Evolutionary conservation across 495 filamentous ascomycete genomes (phyloP).

Genomic region (Entonaema liquescens): DNA sequence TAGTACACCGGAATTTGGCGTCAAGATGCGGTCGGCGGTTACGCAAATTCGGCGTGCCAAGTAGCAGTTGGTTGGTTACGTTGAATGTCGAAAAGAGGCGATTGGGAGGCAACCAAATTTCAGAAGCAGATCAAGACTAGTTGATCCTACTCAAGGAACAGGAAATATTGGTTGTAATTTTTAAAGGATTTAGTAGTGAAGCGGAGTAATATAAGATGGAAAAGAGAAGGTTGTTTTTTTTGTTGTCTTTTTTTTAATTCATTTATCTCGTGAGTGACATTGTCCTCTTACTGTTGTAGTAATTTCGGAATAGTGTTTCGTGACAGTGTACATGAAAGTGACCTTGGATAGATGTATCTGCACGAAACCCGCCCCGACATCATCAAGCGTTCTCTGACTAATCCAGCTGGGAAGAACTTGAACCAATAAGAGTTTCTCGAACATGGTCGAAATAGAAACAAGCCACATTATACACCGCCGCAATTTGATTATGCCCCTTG

Average conservation of each 20-base stretch:
- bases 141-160: conserved; percentile 12
- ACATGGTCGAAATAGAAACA: conserved; percentile 13
- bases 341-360: conserved; percentile 13
- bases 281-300: conserved; percentile 19
- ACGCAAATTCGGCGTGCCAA: conserved; percentile 22
- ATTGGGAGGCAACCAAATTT: conserved; percentile 34
- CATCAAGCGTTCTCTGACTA: conserved; percentile 30
- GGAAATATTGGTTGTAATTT: conserved; percentile 17
- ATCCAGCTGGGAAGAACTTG: neutral
- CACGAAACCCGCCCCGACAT: conserved; percentile 36
- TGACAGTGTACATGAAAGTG: conserved; percentile 21
- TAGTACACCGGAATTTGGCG: conserved; percentile 7
- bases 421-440: conserved; percentile 25
- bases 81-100: conserved; percentile 15
- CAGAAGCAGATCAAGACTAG: conserved; percentile 13
- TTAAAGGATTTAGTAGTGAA: conserved; percentile 3
- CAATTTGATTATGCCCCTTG: neutral
- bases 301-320: conserved; percentile 30
- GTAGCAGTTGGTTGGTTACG: conserved; percentile 21
- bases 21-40: conserved; percentile 35
- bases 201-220: neutral
- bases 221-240: neutral
- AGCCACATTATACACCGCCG: conserved; percentile 30
- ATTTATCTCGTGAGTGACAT: conserved; percentile 15
- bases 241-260: neutral